Percentiles rank a stretch among this genome's conserved stretches.
Evolutionary conservation across 1,284 basidiomycete species (phyloP).

Genomic region (Leccinum pachyderme): DNA sequence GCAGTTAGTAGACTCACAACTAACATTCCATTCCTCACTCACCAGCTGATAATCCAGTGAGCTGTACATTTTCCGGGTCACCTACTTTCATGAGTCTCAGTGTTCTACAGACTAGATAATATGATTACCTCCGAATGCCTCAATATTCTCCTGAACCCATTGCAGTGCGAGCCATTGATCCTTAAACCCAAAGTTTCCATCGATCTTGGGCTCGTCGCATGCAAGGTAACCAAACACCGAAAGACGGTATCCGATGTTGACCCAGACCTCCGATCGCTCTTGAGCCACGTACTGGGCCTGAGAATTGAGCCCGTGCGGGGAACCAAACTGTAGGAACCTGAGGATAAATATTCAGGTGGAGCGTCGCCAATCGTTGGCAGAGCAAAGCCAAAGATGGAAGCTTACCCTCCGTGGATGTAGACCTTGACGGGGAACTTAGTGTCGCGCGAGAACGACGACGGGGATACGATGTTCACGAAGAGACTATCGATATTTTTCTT

Average conservation of each 20-base stretch:
- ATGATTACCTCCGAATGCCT: conserved; percentile 33
- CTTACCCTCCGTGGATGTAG: conserved; percentile 73
- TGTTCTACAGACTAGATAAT: conserved; percentile 39
- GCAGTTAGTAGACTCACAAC: neutral
- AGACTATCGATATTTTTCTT: conserved; percentile 38
- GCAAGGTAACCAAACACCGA: conserved; percentile 76
- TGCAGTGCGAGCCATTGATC: conserved; percentile 44
- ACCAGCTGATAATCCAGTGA: conserved; percentile 73
- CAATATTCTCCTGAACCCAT: conserved; percentile 31
- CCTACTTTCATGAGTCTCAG: conserved; percentile 54
- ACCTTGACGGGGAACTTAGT: conserved; percentile 63
- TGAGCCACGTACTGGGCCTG: conserved; percentile 70
- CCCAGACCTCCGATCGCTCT: conserved; percentile 64
- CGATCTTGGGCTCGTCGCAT: conserved; percentile 52
- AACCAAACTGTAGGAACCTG: conserved; percentile 81
- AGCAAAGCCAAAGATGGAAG: neutral
- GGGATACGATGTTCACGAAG: conserved; percentile 68
- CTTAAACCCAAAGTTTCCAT: conserved; percentile 78
- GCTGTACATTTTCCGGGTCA: conserved; percentile 54
- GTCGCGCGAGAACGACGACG: conserved; percentile 51
- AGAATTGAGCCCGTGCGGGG: conserved; percentile 52
- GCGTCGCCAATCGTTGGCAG: neutral
- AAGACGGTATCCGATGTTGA: conserved; percentile 70
- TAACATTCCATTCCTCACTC: conserved; percentile 5
- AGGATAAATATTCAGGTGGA: neutral